Conservation (phyloP, 2,329 filamentous ascomycete genomes). For the Aspergillus udagawae region DNA sequence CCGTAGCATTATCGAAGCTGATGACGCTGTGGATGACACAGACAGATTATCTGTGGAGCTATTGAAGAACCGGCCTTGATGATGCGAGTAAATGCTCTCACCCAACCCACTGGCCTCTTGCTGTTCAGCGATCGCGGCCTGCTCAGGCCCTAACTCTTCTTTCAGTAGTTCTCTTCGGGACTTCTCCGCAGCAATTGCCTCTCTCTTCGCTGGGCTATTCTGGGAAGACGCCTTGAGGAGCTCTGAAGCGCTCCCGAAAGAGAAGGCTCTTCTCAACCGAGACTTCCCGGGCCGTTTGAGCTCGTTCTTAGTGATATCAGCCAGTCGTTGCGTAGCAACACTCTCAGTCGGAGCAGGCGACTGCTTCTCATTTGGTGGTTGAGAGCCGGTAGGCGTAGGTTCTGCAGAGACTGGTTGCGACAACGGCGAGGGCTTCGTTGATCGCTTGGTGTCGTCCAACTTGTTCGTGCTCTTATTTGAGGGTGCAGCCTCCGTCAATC, state of each 20-base stretch:
- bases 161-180: conserved; percentile 61
- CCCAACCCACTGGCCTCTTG: conserved; percentile 92
- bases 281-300: conserved; percentile 77
- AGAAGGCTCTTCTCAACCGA: conserved; percentile 83
- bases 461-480: conserved; percentile 42
- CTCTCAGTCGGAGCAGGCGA: conserved; percentile 46
- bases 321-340: conserved; percentile 77
- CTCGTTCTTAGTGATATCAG: conserved; percentile 81
- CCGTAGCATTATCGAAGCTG: conserved; percentile 58
- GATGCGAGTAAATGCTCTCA: conserved; percentile 80
- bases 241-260: conserved; percentile 92
- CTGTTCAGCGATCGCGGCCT: conserved; percentile 83
- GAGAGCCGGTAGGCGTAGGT: conserved; percentile 23
- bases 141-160: conserved; percentile 79
- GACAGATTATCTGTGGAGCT: conserved; percentile 88
- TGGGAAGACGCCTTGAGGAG: conserved; percentile 70
- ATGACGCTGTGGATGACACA: conserved; percentile 47
- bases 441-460: conserved; percentile 63
- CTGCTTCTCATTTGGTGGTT: conserved; percentile 24
- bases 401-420: conserved; percentile 62
- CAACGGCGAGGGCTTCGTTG: conserved; percentile 66
- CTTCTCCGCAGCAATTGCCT: conserved; percentile 48
- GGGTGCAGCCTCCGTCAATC: conserved; percentile 18
- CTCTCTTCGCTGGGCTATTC: conserved; percentile 48
- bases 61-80: conserved; percentile 75